phyloP scores from a whole-genome alignment of 2,329 filamentous ascomycete species.

The Microsporum canis region DNA sequence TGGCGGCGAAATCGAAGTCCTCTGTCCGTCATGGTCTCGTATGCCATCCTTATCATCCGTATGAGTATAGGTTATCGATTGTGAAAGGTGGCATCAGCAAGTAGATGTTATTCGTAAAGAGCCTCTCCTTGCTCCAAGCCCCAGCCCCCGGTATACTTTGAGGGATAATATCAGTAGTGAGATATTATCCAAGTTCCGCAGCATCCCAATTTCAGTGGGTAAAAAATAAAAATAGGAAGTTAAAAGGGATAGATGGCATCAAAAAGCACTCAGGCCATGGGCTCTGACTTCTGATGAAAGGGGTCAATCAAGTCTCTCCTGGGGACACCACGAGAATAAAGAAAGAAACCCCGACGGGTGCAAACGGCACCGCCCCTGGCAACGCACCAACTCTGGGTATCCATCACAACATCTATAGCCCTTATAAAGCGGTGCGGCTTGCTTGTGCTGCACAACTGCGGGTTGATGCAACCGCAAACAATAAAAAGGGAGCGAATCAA shows the following conservation, averaged over 20 bases:
- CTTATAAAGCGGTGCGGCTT: background rate
- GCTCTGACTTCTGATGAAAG: background rate
- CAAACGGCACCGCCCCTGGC: background rate
- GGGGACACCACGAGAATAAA: background rate
- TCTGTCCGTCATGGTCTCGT: background rate
- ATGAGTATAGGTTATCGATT: background rate
- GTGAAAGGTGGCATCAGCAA: background rate
- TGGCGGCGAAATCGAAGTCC: background rate
- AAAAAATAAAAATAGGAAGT: background rate
- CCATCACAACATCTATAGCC: background rate
- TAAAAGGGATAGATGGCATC: background rate
- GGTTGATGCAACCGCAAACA: background rate
- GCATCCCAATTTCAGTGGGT: background rate
- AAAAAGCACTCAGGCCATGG: background rate
- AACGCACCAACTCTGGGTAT: background rate
- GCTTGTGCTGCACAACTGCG: background rate
- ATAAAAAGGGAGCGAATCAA: background rate
- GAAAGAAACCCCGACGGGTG: background rate
- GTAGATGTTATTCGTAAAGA: background rate
- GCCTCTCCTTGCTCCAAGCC: background rate
- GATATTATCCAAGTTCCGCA: background rate
- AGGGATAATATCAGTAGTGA: background rate
- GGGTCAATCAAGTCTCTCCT: background rate
- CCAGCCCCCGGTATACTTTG: background rate
- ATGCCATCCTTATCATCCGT: background rate